phyloP scores from a whole-genome alignment of 331 rosid species.

The Pyracantha coccinea region DNA sequence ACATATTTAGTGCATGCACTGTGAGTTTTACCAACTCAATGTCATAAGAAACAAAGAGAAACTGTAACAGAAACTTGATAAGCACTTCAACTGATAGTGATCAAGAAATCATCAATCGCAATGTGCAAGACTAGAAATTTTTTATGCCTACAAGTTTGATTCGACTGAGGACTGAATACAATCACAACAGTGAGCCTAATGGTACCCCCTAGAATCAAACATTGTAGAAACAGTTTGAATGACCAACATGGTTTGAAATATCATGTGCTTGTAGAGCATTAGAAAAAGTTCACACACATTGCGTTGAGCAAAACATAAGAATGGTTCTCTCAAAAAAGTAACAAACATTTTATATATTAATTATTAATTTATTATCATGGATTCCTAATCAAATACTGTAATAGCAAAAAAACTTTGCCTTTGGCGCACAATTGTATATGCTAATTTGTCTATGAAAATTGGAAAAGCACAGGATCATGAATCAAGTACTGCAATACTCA shows the following conservation, averaged over 20 bases:
- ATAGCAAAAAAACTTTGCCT: not conserved
- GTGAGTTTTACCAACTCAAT: not conserved
- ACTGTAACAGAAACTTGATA: not conserved
- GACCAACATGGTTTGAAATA: no score
- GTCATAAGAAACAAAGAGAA: constrained; percentile 1
- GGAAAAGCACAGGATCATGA: not conserved
- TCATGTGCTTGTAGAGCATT: no score
- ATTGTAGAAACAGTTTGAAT: no score
- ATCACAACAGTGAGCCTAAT: not conserved
- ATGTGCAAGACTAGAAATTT: not conserved
- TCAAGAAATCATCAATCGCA: not conserved
- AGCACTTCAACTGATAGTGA: not conserved
- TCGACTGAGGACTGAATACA: not conserved
- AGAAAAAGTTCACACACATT: no score
- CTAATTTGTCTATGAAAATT: not conserved
- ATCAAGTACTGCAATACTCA: not conserved
- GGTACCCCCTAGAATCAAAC: no score
- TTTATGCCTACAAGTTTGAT: not conserved
- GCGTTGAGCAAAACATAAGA: no score
- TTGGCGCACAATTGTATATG: not conserved
- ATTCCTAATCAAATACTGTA: no score
- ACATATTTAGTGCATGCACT: not conserved
- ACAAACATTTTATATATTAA: no score
- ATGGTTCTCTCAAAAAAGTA: no score
- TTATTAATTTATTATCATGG: no score